Conservation (phyloP, 2,329 filamentous ascomycete species). For the Davidsoniella virescens region DNA sequence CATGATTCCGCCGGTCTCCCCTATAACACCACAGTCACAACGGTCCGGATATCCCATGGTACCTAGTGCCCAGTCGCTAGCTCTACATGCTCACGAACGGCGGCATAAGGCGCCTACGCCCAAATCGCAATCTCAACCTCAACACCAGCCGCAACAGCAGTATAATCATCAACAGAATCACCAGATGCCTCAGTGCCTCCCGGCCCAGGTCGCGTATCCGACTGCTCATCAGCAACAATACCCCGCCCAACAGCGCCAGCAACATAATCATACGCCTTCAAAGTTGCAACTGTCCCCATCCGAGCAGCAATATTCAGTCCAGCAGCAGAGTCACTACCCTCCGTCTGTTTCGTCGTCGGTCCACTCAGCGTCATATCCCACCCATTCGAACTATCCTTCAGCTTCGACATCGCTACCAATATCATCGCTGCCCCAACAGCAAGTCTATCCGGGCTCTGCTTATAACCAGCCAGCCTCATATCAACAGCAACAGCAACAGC, state of each 20-base stretch:
- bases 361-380: too few species aligned
- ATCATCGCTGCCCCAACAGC: neutral
- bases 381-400: too few species aligned
- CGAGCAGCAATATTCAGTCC: neutral
- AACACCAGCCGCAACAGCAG: conserved; percentile 7
- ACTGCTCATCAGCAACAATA: neutral
- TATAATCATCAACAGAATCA: neutral
- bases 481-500: conserved; percentile 1
- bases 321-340: neutral
- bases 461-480: neutral
- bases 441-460: conserved; percentile 2
- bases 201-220: neutral
- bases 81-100: too few species aligned
- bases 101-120: too few species aligned
- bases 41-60: neutral
- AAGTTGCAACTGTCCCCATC: neutral
- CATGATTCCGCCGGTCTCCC: neutral
- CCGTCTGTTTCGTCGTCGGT: neutral
- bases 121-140: neutral
- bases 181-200: neutral
- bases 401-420: neutral
- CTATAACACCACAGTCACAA: neutral
- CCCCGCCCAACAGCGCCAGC: neutral
- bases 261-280: neutral
- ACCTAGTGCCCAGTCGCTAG: neutral